A percentile compares a stretch with the other conserved stretches of the same genome.
These are phyloP conservation scores for Helianthus annuus DNA, from an alignment of 129 eudicot species.

Conservation along the genomic window DNA sequence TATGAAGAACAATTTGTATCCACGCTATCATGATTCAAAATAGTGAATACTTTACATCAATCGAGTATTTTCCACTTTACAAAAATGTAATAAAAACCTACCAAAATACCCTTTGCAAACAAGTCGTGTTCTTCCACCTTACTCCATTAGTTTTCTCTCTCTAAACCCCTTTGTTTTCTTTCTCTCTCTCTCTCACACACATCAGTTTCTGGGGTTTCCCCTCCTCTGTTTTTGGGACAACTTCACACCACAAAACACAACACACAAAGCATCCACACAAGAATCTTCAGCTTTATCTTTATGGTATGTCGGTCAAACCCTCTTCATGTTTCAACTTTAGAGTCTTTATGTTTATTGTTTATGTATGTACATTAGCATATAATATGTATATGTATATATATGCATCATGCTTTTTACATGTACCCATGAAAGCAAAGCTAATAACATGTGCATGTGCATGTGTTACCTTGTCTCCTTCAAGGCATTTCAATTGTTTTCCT, in stretches of 20 bases:
- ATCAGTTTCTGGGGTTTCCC: constrained; percentile 24
- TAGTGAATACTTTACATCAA: neutral
- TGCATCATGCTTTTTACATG: neutral
- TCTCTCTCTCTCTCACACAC: constrained; percentile 20
- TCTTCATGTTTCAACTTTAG: neutral
- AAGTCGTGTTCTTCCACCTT: constrained; percentile 12
- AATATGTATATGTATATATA: neutral
- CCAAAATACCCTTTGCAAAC: constrained; percentile 14
- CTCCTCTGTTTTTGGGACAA: constrained; percentile 38
- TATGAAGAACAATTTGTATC: no score
- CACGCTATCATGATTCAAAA: no score
- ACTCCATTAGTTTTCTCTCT: constrained; percentile 10
- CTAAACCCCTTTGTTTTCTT: constrained; percentile 2
- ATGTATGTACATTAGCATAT: neutral
- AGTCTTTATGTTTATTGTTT: neutral
- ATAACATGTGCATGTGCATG: constrained; percentile 41
- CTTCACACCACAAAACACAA: constrained; percentile 23
- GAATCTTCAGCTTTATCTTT: constrained; percentile 37
- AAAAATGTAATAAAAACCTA: constrained; percentile 13
- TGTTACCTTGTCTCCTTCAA: constrained; percentile 34
- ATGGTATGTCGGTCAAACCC: constrained; percentile 36
- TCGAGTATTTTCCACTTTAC: neutral
- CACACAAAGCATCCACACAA: neutral
- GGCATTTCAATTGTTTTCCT: constrained; percentile 31
- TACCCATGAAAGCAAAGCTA: constrained; percentile 33